phyloP scores from a whole-genome alignment of 371 early-diverging fungal genomes.

The Batkoa obscura region DNA sequence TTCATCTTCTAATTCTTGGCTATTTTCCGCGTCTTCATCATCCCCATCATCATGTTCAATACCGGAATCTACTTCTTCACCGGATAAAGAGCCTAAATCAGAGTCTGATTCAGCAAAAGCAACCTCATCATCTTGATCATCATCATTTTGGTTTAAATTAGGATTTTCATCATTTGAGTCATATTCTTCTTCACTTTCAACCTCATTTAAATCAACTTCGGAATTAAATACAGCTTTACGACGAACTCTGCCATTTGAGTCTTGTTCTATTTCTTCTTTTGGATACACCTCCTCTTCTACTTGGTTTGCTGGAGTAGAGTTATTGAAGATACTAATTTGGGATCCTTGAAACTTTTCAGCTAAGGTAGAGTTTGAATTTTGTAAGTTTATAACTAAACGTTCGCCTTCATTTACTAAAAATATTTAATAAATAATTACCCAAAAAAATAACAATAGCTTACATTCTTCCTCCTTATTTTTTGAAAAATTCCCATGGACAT shows the following conservation, averaged over 20 bases:
- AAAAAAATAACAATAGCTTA: not conserved
- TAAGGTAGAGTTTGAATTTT: slow-evolving; percentile 57
- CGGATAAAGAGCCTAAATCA: slow-evolving; percentile 25
- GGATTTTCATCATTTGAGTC: slow-evolving; percentile 12
- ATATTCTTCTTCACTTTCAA: slow-evolving; percentile 17
- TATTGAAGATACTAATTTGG: slow-evolving; percentile 63
- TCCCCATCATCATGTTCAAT: slow-evolving; percentile 13
- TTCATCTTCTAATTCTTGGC: slow-evolving; percentile 17
- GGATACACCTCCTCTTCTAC: slow-evolving; percentile 17
- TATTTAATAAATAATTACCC: slow-evolving; percentile 7
- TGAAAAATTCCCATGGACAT: slow-evolving; percentile 72
- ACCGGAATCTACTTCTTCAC: slow-evolving; percentile 13
- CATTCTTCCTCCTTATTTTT: slow-evolving; percentile 17
- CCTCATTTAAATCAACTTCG: slow-evolving; percentile 18
- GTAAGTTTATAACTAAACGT: slow-evolving; percentile 76
- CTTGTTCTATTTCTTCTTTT: slow-evolving; percentile 19
- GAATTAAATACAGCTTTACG: slow-evolving; percentile 30
- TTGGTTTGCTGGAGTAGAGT: slow-evolving; percentile 39
- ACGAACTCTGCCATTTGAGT: slow-evolving; percentile 26
- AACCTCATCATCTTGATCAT: slow-evolving; percentile 26
- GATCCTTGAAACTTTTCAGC: slow-evolving; percentile 56
- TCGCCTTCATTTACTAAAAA: slow-evolving; percentile 23
- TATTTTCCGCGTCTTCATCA: slow-evolving; percentile 9
- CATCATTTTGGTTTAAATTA: slow-evolving; percentile 7
- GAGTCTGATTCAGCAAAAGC: slow-evolving; percentile 55